Evolutionary conservation across 2,329 filamentous ascomycete genomes (phyloP).

Genomic region (Fusarium euwallaceae): DNA sequence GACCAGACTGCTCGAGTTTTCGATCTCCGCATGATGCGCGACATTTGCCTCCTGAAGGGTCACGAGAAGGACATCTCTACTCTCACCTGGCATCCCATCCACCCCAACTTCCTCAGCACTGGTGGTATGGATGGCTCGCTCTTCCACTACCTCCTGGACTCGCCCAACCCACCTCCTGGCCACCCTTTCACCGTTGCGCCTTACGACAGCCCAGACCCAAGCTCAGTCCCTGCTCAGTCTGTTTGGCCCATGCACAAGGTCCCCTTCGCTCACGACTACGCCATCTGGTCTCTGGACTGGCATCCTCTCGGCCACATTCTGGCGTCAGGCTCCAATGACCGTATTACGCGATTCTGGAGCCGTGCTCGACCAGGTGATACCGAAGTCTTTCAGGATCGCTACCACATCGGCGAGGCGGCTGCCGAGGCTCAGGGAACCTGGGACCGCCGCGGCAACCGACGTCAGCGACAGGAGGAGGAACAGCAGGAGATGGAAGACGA

Average conservation of each 20-base stretch:
- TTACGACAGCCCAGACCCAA: conserved; percentile 86
- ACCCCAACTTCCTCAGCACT: conserved; percentile 88
- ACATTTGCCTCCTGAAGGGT: conserved; percentile 91
- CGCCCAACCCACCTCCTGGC: conserved; percentile 86
- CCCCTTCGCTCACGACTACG: conserved; percentile 90
- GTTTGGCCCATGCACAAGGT: conserved; percentile 92
- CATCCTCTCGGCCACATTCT: conserved; percentile 96
- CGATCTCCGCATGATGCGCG: conserved; percentile 97
- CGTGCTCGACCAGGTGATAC: conserved; percentile 88
- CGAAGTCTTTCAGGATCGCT: conserved; percentile 89
- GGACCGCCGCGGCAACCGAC: conserved; percentile 82
- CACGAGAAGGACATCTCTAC: conserved; percentile 98
- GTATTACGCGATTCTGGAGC: conserved; percentile 97
- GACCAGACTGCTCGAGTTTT: conserved; percentile 95
- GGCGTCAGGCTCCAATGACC: conserved; percentile 94
- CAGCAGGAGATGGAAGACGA: conserved; percentile 95
- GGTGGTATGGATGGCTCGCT: conserved; percentile 91
- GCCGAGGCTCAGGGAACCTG: conserved; percentile 96
- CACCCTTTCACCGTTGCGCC: conserved; percentile 80
- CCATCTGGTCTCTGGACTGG: conserved; percentile 98
- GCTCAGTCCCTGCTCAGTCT: conserved; percentile 86
- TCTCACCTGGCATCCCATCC: conserved; percentile 92
- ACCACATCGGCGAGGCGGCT: conserved; percentile 93
- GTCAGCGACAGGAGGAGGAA: conserved; percentile 89
- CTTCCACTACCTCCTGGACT: conserved; percentile 95